Percentiles rank a stretch among this genome's conserved stretches.
These are phyloP conservation scores for Mesembryanthemum crystallinum DNA, from an alignment of 148 eudicot genomes.

Conservation along the genomic window DNA sequence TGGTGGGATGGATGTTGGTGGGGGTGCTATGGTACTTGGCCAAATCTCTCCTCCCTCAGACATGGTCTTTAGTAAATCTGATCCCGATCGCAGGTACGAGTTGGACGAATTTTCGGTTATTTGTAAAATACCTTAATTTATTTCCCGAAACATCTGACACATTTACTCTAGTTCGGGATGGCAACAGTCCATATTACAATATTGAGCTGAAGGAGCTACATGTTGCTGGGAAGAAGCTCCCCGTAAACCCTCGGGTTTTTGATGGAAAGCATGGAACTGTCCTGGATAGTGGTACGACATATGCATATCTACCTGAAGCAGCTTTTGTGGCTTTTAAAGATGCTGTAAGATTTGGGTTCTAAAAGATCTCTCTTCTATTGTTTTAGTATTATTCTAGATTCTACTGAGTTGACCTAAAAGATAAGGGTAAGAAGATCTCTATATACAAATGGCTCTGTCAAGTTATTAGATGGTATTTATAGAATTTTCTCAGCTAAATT, in stretches of 20 bases:
- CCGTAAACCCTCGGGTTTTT: slow-evolving; percentile 58
- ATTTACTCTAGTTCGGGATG: slow-evolving; percentile 97
- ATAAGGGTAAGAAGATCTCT: no score
- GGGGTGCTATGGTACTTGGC: slow-evolving; percentile 99
- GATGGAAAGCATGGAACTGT: slow-evolving; percentile 89
- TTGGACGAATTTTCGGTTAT: slow-evolving; percentile 28
- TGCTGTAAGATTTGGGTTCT: slow-evolving; percentile 60
- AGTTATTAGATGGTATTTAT: background rate
- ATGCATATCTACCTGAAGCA: slow-evolving; percentile 83
- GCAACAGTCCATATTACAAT: slow-evolving; percentile 97
- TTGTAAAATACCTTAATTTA: slow-evolving; percentile 22
- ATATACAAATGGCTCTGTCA: background rate
- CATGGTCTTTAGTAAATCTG: slow-evolving; percentile 77
- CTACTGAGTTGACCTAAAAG: background rate
- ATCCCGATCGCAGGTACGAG: slow-evolving; percentile 83
- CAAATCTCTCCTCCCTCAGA: slow-evolving; percentile 62
- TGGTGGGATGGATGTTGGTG: slow-evolving; percentile 93
- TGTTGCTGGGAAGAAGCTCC: slow-evolving; percentile 77
- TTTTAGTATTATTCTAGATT: slow-evolving; percentile 11
- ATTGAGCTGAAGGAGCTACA: slow-evolving; percentile 81
- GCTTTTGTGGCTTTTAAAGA: slow-evolving; percentile 72
- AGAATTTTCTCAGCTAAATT: slow-evolving; percentile 5
- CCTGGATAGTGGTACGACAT: slow-evolving; percentile 91
- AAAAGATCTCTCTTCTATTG: slow-evolving; percentile 4
- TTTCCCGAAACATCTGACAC: slow-evolving; percentile 76